Conservation (phyloP, 1,139 yeast species). For the Geotrichum citri-aurantii region DNA sequence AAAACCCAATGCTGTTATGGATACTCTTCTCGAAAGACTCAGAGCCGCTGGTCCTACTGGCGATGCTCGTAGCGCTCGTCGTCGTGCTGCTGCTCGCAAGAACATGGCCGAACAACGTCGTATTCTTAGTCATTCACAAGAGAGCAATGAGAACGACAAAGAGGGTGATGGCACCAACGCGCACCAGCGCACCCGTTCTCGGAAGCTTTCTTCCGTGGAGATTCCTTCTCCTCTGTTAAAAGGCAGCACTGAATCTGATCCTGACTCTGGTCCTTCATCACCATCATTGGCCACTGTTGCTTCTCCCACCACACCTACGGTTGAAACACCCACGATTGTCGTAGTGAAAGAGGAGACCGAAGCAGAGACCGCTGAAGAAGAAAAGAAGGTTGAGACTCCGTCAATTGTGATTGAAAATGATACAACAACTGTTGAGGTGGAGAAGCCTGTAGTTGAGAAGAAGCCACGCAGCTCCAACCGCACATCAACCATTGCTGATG, state of each 20-base stretch:
- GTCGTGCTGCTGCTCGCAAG: constrained; percentile 67
- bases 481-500: constrained; percentile 37
- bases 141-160: neutral
- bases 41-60: constrained; percentile 69
- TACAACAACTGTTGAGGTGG: neutral
- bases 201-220: constrained; percentile 1
- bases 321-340: neutral
- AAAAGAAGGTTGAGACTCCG: neutral
- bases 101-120: constrained; percentile 30
- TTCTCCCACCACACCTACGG: constrained; percentile 2
- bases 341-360: constrained; percentile 6
- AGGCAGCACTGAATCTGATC: neutral
- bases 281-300: neutral
- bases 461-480: neutral
- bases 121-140: constrained; percentile 15
- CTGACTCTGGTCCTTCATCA: neutral
- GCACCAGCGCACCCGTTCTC: neutral
- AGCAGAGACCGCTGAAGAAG: constrained; percentile 1
- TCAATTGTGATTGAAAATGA: neutral
- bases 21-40: constrained; percentile 61
- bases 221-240: constrained; percentile 14
- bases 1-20: constrained; percentile 48
- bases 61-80: constrained; percentile 74
- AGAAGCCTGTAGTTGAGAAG: neutral
- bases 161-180: neutral